These are phyloP conservation scores for Sungouiella thailandica DNA, from an alignment of 805 yeast species.

Conservation along the genomic window DNA sequence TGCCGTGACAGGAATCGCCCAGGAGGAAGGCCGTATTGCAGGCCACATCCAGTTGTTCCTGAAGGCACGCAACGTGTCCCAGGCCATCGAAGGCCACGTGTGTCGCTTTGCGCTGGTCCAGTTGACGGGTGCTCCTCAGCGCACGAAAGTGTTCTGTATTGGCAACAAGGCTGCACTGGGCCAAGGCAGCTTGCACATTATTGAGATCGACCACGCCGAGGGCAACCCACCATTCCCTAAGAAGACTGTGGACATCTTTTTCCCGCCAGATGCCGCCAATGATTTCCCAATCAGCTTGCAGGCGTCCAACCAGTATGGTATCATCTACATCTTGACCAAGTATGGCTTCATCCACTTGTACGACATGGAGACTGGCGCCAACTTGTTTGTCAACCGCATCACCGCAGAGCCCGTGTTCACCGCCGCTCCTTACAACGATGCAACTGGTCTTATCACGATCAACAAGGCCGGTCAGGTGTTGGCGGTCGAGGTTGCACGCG, in stretches of 20 bases:
- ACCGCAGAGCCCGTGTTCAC: slow-evolving; percentile 95
- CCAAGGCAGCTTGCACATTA: slow-evolving; percentile 74
- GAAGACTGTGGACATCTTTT: slow-evolving; percentile 87
- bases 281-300: slow-evolving; percentile 96
- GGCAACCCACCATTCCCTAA: slow-evolving; percentile 81
- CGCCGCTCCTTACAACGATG: slow-evolving; percentile 65
- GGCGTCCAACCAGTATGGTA: slow-evolving; percentile 79
- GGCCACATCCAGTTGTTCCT: slow-evolving; percentile 95
- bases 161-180: slow-evolving; percentile 81
- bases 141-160: slow-evolving; percentile 85
- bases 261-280: slow-evolving; percentile 93
- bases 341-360: slow-evolving; percentile 94
- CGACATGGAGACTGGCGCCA: slow-evolving; percentile 88
- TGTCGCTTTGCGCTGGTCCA: slow-evolving; percentile 78
- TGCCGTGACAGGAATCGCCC: slow-evolving; percentile 91
- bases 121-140: slow-evolving; percentile 64
- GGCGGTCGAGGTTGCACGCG: slow-evolving; percentile 82
- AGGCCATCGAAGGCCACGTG: slow-evolving; percentile 97
- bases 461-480: slow-evolving; percentile 94
- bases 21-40: slow-evolving; percentile 88
- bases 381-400: slow-evolving; percentile 92
- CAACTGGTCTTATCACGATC: slow-evolving; percentile 85
- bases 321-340: slow-evolving; percentile 85
- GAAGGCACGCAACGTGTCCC: slow-evolving; percentile 85
- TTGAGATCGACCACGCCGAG: slow-evolving; percentile 92